These are phyloP conservation scores for Pelargonium myrrhifolium DNA, from an alignment of 441 rosid genomes.

Conservation along the genomic window DNA sequence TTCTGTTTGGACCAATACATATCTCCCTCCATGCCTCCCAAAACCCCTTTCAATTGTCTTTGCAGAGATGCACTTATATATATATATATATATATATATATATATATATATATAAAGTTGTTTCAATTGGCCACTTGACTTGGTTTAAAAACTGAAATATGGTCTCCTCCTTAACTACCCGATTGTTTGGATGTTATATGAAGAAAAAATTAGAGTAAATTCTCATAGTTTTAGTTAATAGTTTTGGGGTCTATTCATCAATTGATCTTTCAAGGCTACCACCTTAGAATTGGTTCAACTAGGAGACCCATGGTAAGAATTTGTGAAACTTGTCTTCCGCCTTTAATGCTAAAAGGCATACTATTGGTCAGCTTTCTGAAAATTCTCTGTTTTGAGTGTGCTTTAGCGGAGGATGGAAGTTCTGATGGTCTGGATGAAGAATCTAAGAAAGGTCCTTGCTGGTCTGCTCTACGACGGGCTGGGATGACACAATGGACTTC, in stretches of 20 bases:
- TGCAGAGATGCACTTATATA: too few relatives aligned
- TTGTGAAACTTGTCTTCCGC: neutral
- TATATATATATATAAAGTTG: too few relatives aligned
- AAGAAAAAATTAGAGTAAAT: neutral
- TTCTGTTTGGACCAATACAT: neutral
- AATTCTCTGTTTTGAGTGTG: slow-evolving; percentile 17
- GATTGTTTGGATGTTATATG: neutral
- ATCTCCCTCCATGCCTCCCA: neutral
- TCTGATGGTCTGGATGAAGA: slow-evolving; percentile 24
- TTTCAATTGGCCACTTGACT: too few relatives aligned
- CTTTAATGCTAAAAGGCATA: neutral
- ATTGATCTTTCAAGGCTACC: neutral
- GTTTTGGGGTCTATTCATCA: neutral
- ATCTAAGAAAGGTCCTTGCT: slow-evolving; percentile 39
- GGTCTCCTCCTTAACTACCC: neutral
- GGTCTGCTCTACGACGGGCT: slow-evolving; percentile 34
- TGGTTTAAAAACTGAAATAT: neutral
- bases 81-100: too few relatives aligned
- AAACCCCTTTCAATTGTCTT: too few relatives aligned
- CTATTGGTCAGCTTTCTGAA: neutral
- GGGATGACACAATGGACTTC: slow-evolving; percentile 42
- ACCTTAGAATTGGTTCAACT: neutral
- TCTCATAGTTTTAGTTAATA: neutral
- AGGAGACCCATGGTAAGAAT: neutral
- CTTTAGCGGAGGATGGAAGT: slow-evolving; percentile 23